A percentile compares a stretch with the other conserved stretches of the same genome.
phyloP scores from a whole-genome alignment of 352 stramenopile genomes.

The Pythium aquatile region DNA sequence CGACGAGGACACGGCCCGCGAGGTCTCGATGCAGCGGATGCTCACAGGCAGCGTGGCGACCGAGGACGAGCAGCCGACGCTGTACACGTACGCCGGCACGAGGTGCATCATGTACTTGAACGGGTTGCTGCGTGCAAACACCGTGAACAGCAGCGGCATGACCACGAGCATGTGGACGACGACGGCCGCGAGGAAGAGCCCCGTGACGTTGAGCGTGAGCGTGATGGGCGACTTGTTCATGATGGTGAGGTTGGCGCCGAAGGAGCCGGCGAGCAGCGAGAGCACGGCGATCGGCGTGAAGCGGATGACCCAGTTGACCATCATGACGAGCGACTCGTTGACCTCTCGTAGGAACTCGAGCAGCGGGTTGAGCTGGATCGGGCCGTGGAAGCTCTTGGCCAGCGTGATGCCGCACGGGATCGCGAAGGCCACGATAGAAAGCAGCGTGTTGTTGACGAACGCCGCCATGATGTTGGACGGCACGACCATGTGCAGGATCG shows the following conservation, averaged over 20 bases:
- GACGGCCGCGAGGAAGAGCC: slow-evolving; percentile 39
- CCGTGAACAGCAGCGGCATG: slow-evolving; percentile 51
- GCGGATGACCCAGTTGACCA: slow-evolving; percentile 67
- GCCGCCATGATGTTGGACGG: slow-evolving; percentile 72
- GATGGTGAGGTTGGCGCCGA: slow-evolving; percentile 43
- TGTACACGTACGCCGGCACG: slow-evolving; percentile 67
- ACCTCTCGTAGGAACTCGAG: slow-evolving; percentile 78
- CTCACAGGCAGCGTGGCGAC: slow-evolving; percentile 65
- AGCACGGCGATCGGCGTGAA: slow-evolving; percentile 76
- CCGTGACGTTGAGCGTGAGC: slow-evolving; percentile 46
- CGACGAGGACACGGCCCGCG: slow-evolving; percentile 48
- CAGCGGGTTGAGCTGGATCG: slow-evolving; percentile 68
- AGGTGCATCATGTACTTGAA: slow-evolving; percentile 73
- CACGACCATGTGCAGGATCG: slow-evolving; percentile 58
- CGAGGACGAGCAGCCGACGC: slow-evolving; percentile 72
- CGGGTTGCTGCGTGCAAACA: slow-evolving; percentile 65
- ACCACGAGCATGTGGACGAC: slow-evolving; percentile 66
- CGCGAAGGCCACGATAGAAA: slow-evolving; percentile 73
- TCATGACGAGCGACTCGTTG: slow-evolving; percentile 77
- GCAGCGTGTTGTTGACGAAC: slow-evolving; percentile 62
- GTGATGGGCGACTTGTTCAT: slow-evolving; percentile 43
- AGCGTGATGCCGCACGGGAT: slow-evolving; percentile 61
- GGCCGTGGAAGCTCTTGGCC: slow-evolving; percentile 68
- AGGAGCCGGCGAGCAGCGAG: slow-evolving; percentile 63
- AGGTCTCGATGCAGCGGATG: slow-evolving; percentile 60